Conservation (phyloP, 2,329 filamentous ascomycete genomes). For the Aspergillus sp. region DNA sequence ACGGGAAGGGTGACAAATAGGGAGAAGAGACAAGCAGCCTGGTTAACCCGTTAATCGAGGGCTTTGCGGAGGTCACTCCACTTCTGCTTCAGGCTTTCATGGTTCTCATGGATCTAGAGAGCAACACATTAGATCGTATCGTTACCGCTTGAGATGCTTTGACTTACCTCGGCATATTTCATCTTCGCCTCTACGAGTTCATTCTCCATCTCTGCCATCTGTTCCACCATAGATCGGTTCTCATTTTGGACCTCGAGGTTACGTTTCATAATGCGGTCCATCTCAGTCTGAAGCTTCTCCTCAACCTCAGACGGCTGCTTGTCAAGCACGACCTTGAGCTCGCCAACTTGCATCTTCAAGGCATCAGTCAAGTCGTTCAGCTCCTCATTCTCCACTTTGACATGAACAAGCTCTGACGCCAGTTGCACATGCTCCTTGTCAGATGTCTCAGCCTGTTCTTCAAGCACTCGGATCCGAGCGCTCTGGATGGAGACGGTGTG, state of each 20-base stretch:
- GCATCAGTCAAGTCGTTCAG: slow-evolving; percentile 85
- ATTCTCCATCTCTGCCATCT: slow-evolving; percentile 85
- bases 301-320: slow-evolving; percentile 87
- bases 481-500: slow-evolving; percentile 60
- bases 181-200: slow-evolving; percentile 90
- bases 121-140: slow-evolving; percentile 10
- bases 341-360: slow-evolving; percentile 73
- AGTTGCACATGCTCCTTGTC: slow-evolving; percentile 87
- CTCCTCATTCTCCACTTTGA: slow-evolving; percentile 89
- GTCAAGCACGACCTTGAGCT: slow-evolving; percentile 80
- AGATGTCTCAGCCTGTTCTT: slow-evolving; percentile 79
- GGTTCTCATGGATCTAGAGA: slow-evolving; percentile 57
- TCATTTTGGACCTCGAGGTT: slow-evolving; percentile 93
- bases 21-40: background rate
- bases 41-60: slow-evolving; percentile 34
- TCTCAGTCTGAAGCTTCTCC: slow-evolving; percentile 69
- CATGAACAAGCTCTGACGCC: slow-evolving; percentile 82
- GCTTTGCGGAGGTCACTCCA: slow-evolving; percentile 65
- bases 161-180: slow-evolving; percentile 81
- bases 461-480: slow-evolving; percentile 73
- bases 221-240: slow-evolving; percentile 80
- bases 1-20: background rate
- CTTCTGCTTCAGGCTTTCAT: slow-evolving; percentile 68
- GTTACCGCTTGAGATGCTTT: background rate
- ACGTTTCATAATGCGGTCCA: slow-evolving; percentile 84